These are phyloP conservation scores for Echeveria elegans DNA, from an alignment of 164 flowering plant species.

Conservation along the genomic window DNA sequence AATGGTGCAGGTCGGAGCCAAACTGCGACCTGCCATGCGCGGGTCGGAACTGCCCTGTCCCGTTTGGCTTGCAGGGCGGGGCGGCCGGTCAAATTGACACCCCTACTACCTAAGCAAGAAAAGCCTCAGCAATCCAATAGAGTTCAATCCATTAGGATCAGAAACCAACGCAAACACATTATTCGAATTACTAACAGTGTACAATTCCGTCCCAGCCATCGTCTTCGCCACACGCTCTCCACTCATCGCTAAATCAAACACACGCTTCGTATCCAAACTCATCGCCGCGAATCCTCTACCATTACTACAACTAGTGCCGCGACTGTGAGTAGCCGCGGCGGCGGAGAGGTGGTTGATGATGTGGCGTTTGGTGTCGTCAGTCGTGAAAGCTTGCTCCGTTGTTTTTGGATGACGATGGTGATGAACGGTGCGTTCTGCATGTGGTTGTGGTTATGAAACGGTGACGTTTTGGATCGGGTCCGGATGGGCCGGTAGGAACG, in stretches of 20 bases:
- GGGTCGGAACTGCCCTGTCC: too few relatives aligned
- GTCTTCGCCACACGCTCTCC: slow-evolving; percentile 59
- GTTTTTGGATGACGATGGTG: not conserved
- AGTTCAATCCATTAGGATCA: slow-evolving; percentile 60
- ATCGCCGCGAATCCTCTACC: slow-evolving; percentile 61
- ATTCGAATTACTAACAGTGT: slow-evolving; percentile 75
- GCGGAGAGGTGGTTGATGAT: not conserved
- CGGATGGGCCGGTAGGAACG: too few relatives aligned
- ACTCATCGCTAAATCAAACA: slow-evolving; percentile 35
- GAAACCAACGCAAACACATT: slow-evolving; percentile 92
- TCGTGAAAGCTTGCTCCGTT: not conserved
- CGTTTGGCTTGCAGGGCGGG: too few relatives aligned
- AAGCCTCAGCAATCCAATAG: slow-evolving; percentile 76
- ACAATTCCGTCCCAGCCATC: slow-evolving; percentile 73
- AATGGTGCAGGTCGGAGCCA: too few relatives aligned
- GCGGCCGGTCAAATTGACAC: too few relatives aligned
- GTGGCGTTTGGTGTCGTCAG: not conserved
- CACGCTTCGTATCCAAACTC: slow-evolving; percentile 23
- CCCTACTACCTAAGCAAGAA: slow-evolving; percentile 97
- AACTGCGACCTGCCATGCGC: too few relatives aligned
- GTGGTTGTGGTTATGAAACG: too few relatives aligned
- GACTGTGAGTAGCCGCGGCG: not conserved
- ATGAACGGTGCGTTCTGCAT: not conserved
- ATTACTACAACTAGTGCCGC: too few relatives aligned
- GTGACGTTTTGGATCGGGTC: too few relatives aligned